phyloP scores from a whole-genome alignment of 1,284 basidiomycete species.

The Takashimella koratensis region DNA sequence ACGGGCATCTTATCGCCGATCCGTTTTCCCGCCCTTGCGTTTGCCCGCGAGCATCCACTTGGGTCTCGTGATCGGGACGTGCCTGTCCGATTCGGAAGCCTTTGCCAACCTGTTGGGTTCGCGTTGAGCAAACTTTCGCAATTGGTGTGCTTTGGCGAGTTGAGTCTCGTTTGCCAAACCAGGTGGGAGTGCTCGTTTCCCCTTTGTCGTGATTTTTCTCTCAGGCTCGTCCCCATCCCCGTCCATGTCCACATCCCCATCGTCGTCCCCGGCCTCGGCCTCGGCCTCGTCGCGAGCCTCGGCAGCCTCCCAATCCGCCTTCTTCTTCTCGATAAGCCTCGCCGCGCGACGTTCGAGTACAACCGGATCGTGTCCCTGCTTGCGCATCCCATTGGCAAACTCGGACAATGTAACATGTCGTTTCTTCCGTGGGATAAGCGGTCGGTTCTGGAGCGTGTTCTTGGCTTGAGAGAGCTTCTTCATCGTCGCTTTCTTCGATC shows the following conservation, averaged over 20 bases:
- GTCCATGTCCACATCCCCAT: constrained; percentile 48
- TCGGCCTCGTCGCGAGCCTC: constrained; percentile 30
- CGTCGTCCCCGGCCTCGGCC: constrained; percentile 25
- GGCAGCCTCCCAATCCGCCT: constrained; percentile 46
- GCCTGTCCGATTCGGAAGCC: constrained; percentile 82
- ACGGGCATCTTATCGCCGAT: constrained; percentile 58
- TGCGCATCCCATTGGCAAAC: constrained; percentile 74
- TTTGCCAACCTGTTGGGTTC: constrained; percentile 80
- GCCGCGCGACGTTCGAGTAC: constrained; percentile 82
- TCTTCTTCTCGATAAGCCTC: constrained; percentile 57
- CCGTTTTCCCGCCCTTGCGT: constrained; percentile 80
- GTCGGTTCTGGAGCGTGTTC: constrained; percentile 81
- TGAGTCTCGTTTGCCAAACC: constrained; percentile 78
- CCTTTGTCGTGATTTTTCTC: constrained; percentile 1
- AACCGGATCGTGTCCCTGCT: constrained; percentile 84
- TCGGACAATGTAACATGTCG: constrained; percentile 82
- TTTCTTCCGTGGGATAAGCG: constrained; percentile 79
- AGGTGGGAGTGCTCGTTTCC: constrained; percentile 42
- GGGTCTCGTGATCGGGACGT: constrained; percentile 47
- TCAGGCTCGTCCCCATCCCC: constrained; percentile 48
- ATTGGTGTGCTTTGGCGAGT: constrained; percentile 68
- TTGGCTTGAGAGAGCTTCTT: constrained; percentile 79
- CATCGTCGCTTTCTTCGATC: constrained; percentile 59
- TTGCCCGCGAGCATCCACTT: constrained; percentile 73
- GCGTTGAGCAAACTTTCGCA: constrained; percentile 80